Base-by-base conservation (phyloP, 2,329 filamentous ascomycete genomes). In the Talaromyces sp. region DNA sequence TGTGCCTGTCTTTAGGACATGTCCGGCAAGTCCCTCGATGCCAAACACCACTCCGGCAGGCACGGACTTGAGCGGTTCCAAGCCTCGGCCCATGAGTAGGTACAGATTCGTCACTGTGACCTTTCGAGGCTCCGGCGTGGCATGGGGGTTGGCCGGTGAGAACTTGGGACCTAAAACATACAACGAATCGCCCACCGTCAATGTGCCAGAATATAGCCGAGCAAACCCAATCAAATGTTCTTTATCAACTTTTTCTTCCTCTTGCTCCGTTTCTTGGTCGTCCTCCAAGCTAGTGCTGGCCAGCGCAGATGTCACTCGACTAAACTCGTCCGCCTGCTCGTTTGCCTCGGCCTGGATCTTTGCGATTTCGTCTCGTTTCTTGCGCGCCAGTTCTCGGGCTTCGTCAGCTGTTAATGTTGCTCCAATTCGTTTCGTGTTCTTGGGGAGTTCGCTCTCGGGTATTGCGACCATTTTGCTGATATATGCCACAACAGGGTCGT, bases 381-480 rank as follows among this genome's bases (percentile, higher is more conserved):
- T 90, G 17, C 92, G 85, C 0, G 90, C 95, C 61, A 97, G 77
- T 64, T 97, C 93, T 65, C 90, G 82, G 3, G 95, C 95, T 75
- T 98, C 95, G 64, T 96, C 95, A 1, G 91, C 89, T 43, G 86
- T 96, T 69, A 98, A 82, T 50, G 87, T 77, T 21, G 78, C 86
- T 0, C 88, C 88, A 17, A 86, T 83, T 52, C 91, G 84, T 74
- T 89, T 96, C 24, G 74, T 75, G 73, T 96, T 96, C 57, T 93
- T 86, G 0, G 91, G 90, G 5, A 99, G 80, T 68, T 99, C 93
- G 74, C 91, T 97, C 70, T 96, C 91, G 0, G 92, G 93, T 13
- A 99, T 83, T 0, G 95, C 95, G 1, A 98, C 90, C 92, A 99
- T 97, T 74, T 99, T 99, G 77, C 93, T 98, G 63, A 99, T 90